Base-by-base conservation (phyloP, 2,329 filamentous ascomycete genomes). In the Microascus cirrosus region DNA sequence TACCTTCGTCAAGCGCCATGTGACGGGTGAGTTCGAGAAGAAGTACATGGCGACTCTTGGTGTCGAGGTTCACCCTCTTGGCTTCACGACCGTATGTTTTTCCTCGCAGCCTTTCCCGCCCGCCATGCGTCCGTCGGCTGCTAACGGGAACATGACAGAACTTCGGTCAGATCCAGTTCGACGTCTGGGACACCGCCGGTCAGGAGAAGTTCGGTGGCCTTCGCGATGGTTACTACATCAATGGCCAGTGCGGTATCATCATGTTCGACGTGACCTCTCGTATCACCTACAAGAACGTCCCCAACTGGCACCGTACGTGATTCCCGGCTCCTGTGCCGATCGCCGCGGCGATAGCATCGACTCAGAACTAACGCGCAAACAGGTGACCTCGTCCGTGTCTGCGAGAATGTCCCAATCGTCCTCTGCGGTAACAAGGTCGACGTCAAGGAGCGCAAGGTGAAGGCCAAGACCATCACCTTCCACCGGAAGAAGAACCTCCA, bases 401-500 rank as follows among this genome's bases (percentile, higher is more conserved):
- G 93, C 81, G 93, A 99, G 84, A 95, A 94, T 82, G 94, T 99
- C 70, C 93, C 93, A 67, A 97, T 99, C 70, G 94, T 97, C 69
- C 89, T 99, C 64, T 91, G 86, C 76, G 93, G 93, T 71, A 99
- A 99, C 89, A 99, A 99, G 85, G 93, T 99, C 75, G 93, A 99
- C 71, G 94, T 99, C 65, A 99, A 99, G 89, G 94, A 99, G 85
- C 90, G 94, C 77, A 99, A 99, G 82, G 94, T 99, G 74, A 99
- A 99, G 87, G 94, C 94, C 73, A 99, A 99, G 90, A 95, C 93
- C 73, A 99, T 99, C 78, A 99, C 94, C 66, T 99, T 99, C 89
- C 94, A 99, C 85, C 90, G 94, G 79, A 99, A 99, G 90, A 99
- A 99, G 87, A 99, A 97, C 80, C 87, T 99, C 57, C 94, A 99